Evolutionary conservation across 441 rosid genomes (phyloP).

Genomic region (Mallotus japonicus): DNA sequence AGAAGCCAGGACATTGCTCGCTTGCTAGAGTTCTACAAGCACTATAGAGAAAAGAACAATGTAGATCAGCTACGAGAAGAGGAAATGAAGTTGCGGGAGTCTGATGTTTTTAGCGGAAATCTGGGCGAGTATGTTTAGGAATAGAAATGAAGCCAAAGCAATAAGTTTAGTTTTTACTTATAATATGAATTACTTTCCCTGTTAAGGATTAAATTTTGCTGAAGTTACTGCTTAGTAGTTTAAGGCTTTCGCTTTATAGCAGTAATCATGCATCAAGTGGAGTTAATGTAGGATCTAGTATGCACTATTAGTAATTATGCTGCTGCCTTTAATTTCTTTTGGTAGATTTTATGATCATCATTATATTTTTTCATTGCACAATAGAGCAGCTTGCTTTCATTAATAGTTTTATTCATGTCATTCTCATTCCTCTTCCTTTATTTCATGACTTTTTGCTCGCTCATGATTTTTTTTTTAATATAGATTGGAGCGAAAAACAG

Average conservation of each 20-base stretch:
- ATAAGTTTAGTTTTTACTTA: not conserved
- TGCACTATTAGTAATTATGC: not conserved
- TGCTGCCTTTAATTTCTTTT: not conserved
- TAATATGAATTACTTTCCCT: not conserved
- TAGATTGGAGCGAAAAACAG: conserved; percentile 85
- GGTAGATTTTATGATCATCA: not conserved
- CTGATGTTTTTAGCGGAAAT: conserved; percentile 59
- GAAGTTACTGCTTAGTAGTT: not conserved
- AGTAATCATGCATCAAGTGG: not conserved
- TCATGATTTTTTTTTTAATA: conserved; percentile 20
- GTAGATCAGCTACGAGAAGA: conserved; percentile 80
- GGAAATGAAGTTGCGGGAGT: conserved; percentile 76
- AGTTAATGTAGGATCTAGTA: not conserved
- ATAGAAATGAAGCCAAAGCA: not conserved
- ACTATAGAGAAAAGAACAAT: conserved; percentile 70
- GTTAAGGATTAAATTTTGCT: not conserved
- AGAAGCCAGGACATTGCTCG: conserved; percentile 83
- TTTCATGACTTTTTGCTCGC: conserved; percentile 6
- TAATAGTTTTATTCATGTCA: not conserved
- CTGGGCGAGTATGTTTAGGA: conserved; percentile 74
- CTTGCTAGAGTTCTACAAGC: conserved; percentile 80
- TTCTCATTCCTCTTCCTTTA: not conserved
- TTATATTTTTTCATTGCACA: too few species aligned
- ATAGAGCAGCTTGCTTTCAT: not conserved
- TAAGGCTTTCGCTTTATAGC: not conserved